A percentile compares a stretch with the other conserved stretches of the same genome.
phyloP scores from a whole-genome alignment of 108 stramenopile species.

The Nannochloropsis salina region DNA sequence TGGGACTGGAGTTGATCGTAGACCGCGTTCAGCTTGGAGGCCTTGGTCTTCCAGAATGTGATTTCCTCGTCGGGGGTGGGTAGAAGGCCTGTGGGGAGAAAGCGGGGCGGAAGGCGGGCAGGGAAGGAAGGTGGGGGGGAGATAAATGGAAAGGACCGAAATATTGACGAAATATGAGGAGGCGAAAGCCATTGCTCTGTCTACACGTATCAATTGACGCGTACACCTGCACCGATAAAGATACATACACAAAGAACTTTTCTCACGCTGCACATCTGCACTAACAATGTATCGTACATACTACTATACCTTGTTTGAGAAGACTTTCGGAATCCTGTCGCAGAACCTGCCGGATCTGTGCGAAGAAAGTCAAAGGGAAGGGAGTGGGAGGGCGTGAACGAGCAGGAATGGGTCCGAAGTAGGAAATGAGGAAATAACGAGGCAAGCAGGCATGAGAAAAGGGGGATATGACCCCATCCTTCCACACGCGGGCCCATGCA shows the following conservation, averaged over 20 bases:
- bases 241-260: not conserved
- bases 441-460: not conserved
- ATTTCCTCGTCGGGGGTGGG: constrained; percentile 81
- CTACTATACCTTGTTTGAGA: constrained; percentile 63
- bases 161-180: not conserved
- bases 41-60: constrained; percentile 77
- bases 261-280: not conserved
- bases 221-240: not conserved
- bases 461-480: too few relatives aligned
- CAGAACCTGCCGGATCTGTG: constrained; percentile 66
- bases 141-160: too few relatives aligned
- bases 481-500: too few relatives aligned
- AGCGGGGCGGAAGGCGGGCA: not conserved
- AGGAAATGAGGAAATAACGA: not conserved
- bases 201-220: not conserved
- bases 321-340: constrained; percentile 79
- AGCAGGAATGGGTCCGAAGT: not conserved
- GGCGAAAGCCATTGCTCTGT: constrained; percentile 1
- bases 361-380: not conserved
- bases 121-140: not conserved
- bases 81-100: constrained; percentile 34
- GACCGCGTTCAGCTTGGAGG: constrained; percentile 72
- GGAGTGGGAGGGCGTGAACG: not conserved
- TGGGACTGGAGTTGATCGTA: constrained; percentile 76
- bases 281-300: too few relatives aligned